Conservation (phyloP, 306 rosid species). For the Alnus glutinosa region DNA sequence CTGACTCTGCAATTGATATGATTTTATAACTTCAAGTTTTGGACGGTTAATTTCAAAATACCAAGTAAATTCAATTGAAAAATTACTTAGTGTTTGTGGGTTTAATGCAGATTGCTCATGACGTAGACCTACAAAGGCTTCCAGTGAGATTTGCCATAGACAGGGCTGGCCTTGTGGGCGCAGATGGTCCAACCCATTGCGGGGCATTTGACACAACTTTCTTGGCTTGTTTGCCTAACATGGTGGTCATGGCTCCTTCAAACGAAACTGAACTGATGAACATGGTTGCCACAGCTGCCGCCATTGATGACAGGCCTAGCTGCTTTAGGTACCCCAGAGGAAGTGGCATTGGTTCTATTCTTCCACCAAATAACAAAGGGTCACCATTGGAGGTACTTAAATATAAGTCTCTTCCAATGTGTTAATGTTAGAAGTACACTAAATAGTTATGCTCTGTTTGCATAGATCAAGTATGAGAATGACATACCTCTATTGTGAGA, state of each 20-base stretch:
- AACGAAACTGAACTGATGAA: slow-evolving; percentile 61
- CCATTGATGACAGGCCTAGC: slow-evolving; percentile 63
- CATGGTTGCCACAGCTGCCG: slow-evolving; percentile 76
- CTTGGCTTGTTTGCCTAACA: slow-evolving; percentile 74
- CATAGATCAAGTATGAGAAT: no score
- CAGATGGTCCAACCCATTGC: slow-evolving; percentile 76
- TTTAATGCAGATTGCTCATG: slow-evolving; percentile 53
- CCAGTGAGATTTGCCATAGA: slow-evolving; percentile 66
- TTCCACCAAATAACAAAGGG: slow-evolving; percentile 58
- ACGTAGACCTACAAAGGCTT: slow-evolving; percentile 70
- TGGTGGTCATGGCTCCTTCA: slow-evolving; percentile 76
- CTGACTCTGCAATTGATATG: no score
- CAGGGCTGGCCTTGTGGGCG: slow-evolving; percentile 68
- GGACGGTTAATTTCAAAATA: no score
- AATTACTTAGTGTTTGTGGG: background rate
- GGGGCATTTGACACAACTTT: slow-evolving; percentile 74
- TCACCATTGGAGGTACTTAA: slow-evolving; percentile 8
- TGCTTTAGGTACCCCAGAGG: slow-evolving; percentile 75
- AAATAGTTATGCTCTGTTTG: no score
- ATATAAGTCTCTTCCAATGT: no score
- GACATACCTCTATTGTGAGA: no score
- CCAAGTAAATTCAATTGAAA: background rate
- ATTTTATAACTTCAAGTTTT: no score
- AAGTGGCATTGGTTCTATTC: slow-evolving; percentile 52
- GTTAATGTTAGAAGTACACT: no score